These are phyloP conservation scores for Datura wrightii DNA, from an alignment of 257 asterid species.

Conservation along the genomic window DNA sequence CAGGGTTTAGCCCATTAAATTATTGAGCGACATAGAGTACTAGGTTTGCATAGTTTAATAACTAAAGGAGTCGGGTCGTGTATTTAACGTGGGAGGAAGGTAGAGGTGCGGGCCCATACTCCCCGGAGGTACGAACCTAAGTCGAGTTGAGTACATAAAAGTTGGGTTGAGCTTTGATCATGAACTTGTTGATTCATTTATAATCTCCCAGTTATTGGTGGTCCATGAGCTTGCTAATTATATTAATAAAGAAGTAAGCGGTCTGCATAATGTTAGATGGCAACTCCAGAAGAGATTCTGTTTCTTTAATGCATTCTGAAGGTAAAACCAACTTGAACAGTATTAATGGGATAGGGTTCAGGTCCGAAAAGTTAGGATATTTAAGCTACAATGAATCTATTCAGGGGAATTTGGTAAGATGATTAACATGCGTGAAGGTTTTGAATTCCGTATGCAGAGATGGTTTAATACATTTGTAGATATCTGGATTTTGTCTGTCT, in stretches of 20 bases:
- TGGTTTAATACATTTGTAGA: background rate
- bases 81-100: constrained; percentile 6
- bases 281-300: background rate
- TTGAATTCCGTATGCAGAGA: background rate
- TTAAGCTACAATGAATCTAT: background rate
- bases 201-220: background rate
- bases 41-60: background rate
- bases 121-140: background rate
- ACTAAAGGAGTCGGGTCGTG: constrained; percentile 6
- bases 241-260: background rate
- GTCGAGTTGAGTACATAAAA: background rate
- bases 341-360: background rate
- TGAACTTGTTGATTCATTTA: background rate
- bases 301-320: constrained; percentile 16
- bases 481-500: background rate
- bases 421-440: background rate
- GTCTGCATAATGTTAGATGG: background rate
- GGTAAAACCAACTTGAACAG: constrained; percentile 4
- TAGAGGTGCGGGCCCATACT: background rate
- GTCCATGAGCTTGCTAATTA: background rate
- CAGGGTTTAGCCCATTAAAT: background rate
- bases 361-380: background rate
- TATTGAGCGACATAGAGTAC: background rate
- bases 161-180: background rate
- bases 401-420: background rate